A percentile compares a stretch with the other conserved stretches of the same genome.
Evolutionary conservation across 352 stramenopile species (phyloP).

Genomic region (Globisporangium echinulatum): DNA sequence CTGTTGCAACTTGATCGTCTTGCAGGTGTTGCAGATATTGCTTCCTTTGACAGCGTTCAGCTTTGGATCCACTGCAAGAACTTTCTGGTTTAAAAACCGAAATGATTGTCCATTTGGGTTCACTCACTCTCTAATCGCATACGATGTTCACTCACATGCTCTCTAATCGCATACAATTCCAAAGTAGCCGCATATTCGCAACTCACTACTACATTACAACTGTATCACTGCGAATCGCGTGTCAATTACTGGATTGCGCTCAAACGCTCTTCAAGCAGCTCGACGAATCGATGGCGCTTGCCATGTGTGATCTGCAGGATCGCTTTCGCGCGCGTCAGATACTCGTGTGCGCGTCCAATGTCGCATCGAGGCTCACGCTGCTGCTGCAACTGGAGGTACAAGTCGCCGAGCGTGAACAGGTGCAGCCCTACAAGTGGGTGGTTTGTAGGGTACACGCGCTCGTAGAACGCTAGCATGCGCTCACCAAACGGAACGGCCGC

Average conservation of each 20-base stretch:
- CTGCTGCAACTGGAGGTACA: conserved; percentile 2
- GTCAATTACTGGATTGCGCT: not conserved
- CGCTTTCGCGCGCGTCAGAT: conserved; percentile 27
- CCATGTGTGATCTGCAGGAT: conserved; percentile 55
- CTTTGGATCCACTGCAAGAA: too few species aligned
- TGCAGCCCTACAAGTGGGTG: conserved; percentile 61
- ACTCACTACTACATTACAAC: not conserved
- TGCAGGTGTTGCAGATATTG: too few species aligned
- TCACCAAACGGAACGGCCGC: conserved; percentile 34
- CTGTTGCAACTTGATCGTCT: too few species aligned
- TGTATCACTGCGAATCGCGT: not conserved
- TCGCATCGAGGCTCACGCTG: conserved; percentile 2
- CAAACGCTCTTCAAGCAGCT: not conserved
- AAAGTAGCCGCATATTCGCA: too few species aligned
- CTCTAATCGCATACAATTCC: too few species aligned
- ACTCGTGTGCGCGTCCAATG: conserved; percentile 15
- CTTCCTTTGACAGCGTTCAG: too few species aligned
- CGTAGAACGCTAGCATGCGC: conserved; percentile 52
- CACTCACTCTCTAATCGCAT: too few species aligned
- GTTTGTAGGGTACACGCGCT: conserved; percentile 42
- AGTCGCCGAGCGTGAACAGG: conserved; percentile 60
- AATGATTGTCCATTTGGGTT: too few species aligned
- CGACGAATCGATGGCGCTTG: not conserved
- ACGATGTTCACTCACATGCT: too few species aligned
- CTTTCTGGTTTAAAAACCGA: too few species aligned